These are phyloP conservation scores for Pythium rishiriense DNA, from an alignment of 352 stramenopile species.

Conservation along the genomic window DNA sequence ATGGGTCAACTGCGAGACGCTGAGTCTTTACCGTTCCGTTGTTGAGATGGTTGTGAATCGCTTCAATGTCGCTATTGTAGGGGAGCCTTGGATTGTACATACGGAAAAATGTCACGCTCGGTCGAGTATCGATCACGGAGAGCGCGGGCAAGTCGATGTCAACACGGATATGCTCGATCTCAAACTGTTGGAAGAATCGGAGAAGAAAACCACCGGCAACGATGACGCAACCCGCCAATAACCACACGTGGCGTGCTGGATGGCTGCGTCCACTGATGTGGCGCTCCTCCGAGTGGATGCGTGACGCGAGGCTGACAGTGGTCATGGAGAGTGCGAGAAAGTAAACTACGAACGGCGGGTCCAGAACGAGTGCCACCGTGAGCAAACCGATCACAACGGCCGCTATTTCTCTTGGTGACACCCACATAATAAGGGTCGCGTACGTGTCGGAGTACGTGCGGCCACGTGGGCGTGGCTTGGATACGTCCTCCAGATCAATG, in stretches of 20 bases:
- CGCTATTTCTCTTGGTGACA: background rate
- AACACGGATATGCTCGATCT: background rate
- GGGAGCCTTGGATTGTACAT: slow-evolving; percentile 10
- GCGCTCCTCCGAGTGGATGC: background rate
- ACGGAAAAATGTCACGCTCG: slow-evolving; percentile 5
- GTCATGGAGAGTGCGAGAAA: background rate
- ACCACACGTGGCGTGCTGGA: background rate
- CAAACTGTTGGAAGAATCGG: background rate
- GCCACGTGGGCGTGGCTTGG: background rate
- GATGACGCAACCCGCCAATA: background rate
- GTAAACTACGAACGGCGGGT: slow-evolving; percentile 5
- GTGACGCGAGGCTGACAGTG: background rate
- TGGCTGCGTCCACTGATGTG: background rate
- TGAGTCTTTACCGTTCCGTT: background rate
- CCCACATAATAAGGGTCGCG: background rate
- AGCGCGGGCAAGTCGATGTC: background rate
- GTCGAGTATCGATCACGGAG: no score
- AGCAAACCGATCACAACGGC: background rate
- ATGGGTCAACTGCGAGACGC: background rate
- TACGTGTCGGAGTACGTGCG: background rate
- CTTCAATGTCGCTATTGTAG: slow-evolving; percentile 8
- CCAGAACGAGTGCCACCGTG: slow-evolving; percentile 5
- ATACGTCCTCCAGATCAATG: slow-evolving; percentile 4
- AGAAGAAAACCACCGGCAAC: background rate
- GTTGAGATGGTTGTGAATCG: slow-evolving; percentile 9